phyloP scores from a whole-genome alignment of 139 green algal genomes.

The Desmodesmus armatus region DNA sequence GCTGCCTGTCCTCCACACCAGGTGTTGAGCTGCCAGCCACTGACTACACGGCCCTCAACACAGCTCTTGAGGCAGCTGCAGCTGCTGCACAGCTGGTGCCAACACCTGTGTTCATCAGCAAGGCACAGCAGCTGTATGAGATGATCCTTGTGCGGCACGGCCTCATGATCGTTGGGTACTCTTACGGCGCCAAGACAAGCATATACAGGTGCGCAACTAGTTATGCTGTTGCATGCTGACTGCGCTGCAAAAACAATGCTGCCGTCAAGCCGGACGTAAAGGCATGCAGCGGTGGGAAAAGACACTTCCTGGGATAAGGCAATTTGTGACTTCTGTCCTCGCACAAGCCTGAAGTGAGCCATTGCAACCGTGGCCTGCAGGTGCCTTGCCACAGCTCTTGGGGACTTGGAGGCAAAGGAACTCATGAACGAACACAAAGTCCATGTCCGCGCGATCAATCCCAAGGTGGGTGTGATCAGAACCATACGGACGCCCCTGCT shows the following conservation, averaged over 20 bases:
- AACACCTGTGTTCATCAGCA: conserved; percentile 74
- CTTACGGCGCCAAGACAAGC: conserved; percentile 75
- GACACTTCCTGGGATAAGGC: too few species aligned
- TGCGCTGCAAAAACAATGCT: background rate
- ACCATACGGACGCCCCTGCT: too few species aligned
- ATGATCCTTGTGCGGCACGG: conserved; percentile 89
- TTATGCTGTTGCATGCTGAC: too few species aligned
- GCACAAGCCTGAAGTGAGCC: background rate
- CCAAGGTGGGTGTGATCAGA: too few species aligned
- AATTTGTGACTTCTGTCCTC: background rate
- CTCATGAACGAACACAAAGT: conserved; percentile 71
- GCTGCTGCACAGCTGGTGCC: conserved; percentile 32
- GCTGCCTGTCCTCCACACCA: conserved; percentile 28
- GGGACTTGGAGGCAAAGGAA: conserved; percentile 59
- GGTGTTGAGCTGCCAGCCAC: conserved; percentile 69
- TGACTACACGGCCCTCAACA: conserved; percentile 25
- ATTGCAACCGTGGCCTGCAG: conserved; percentile 9
- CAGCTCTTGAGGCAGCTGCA: background rate
- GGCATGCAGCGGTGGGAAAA: background rate
- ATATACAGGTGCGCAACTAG: conserved; percentile 60
- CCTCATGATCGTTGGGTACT: conserved; percentile 86
- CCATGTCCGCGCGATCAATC: conserved; percentile 75
- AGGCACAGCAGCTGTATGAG: conserved; percentile 87
- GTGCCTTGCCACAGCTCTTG: conserved; percentile 66
- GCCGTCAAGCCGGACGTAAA: background rate